These are phyloP conservation scores for Podila verticillata DNA, from an alignment of 192 early-diverging fungal species.

Conservation along the genomic window DNA sequence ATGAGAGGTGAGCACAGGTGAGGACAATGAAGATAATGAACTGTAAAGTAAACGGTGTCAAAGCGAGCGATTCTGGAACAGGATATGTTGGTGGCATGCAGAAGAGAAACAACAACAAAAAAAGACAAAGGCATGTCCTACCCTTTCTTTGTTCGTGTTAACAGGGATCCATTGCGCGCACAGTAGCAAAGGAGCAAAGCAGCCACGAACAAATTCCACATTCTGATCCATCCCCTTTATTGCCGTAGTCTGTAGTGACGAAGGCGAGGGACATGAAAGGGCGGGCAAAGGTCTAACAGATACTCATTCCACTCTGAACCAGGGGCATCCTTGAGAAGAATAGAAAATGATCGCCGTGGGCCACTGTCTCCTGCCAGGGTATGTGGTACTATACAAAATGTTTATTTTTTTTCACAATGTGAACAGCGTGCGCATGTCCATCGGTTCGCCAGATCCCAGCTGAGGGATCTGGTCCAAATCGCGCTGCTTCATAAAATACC, in stretches of 20 bases:
- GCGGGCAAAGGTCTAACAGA: no score
- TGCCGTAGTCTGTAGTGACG: background rate
- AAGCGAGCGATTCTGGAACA: no score
- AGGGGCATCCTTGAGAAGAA: no score
- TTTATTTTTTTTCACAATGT: conserved; percentile 13
- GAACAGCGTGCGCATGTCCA: conserved; percentile 45
- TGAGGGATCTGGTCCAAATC: conserved; percentile 49
- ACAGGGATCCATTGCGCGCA: no score
- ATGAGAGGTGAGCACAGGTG: background rate
- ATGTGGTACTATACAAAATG: background rate
- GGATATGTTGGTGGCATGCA: no score
- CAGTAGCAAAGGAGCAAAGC: background rate
- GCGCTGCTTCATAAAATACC: conserved; percentile 50
- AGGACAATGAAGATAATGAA: background rate
- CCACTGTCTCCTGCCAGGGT: background rate
- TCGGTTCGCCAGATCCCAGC: conserved; percentile 40
- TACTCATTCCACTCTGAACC: no score
- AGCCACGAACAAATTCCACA: background rate
- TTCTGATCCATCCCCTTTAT: conserved; percentile 3
- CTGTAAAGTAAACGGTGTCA: background rate
- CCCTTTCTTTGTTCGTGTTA: no score
- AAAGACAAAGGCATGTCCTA: background rate
- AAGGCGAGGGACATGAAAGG: no score
- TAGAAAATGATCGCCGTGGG: no score
- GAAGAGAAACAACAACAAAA: background rate